phyloP scores from a whole-genome alignment of 1,284 basidiomycete species.

The Prillingera fragicola region DNA sequence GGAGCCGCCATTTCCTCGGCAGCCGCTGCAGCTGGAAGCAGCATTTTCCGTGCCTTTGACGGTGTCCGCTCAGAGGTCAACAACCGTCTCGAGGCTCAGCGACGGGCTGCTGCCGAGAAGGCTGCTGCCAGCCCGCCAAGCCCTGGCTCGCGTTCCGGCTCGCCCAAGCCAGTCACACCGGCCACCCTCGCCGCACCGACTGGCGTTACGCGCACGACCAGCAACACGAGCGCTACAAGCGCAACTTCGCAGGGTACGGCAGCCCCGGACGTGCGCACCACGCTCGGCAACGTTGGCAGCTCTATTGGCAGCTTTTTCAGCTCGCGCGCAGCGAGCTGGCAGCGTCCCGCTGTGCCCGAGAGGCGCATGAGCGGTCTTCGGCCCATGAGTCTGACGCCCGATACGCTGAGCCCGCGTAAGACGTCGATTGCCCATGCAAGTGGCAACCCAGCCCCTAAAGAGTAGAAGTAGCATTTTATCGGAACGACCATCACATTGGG shows the following conservation, averaged over 20 bases:
- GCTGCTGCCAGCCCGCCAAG: neutral
- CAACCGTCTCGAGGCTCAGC: slow-evolving; percentile 27
- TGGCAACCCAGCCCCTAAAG: neutral
- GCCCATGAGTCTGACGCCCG: slow-evolving; percentile 8
- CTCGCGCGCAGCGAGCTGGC: slow-evolving; percentile 24
- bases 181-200: neutral
- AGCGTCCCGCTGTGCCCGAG: slow-evolving; percentile 4
- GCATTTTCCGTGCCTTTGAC: slow-evolving; percentile 78
- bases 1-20: slow-evolving; percentile 78
- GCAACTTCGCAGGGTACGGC: slow-evolving; percentile 4
- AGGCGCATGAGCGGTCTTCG: slow-evolving; percentile 4
- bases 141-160: neutral
- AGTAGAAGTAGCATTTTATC: neutral
- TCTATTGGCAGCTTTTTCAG: slow-evolving; percentile 43
- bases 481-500: neutral
- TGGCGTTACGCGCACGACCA: neutral
- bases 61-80: slow-evolving; percentile 58
- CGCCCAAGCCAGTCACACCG: neutral
- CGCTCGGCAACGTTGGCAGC: slow-evolving; percentile 39
- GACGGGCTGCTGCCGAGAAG: slow-evolving; percentile 9
- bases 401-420: neutral
- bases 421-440: neutral
- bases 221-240: neutral
- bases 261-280: slow-evolving; percentile 26
- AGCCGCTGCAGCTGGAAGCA: slow-evolving; percentile 66